Percentiles rank a stretch among this genome's conserved stretches.
phyloP scores from a whole-genome alignment of 164 flowering plant genomes.

The Echeveria elegans region DNA sequence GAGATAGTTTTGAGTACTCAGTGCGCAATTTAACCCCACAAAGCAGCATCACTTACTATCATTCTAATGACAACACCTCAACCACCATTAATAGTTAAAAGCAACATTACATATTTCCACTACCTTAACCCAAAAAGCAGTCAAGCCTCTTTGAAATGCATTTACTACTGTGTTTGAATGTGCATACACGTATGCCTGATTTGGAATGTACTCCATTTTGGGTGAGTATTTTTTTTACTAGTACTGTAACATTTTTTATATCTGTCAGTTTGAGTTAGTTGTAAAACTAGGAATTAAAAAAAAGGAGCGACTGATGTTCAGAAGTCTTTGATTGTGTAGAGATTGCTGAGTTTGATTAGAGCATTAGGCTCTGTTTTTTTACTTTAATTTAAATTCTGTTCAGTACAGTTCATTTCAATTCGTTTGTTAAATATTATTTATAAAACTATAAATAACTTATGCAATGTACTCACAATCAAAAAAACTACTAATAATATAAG shows the following conservation, averaged over 20 bases:
- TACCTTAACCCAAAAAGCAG: background rate
- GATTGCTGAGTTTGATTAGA: background rate
- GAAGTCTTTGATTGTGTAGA: background rate
- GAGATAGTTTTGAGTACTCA: background rate
- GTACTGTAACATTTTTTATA: background rate
- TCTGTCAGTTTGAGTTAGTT: background rate
- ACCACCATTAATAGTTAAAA: background rate
- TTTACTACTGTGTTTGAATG: background rate
- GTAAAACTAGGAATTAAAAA: background rate
- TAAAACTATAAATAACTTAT: too few relatives aligned
- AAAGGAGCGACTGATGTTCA: background rate
- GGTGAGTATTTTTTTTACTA: background rate
- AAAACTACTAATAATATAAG: too few relatives aligned
- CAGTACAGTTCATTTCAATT: too few relatives aligned
- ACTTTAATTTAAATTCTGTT: too few relatives aligned
- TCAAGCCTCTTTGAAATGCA: background rate
- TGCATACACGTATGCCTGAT: background rate
- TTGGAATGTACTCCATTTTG: background rate
- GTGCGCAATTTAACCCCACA: conserved; percentile 8
- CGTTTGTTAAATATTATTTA: too few relatives aligned
- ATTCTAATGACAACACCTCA: conserved; percentile 4
- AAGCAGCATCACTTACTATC: background rate
- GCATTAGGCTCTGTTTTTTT: too few relatives aligned
- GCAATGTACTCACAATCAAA: too few relatives aligned
- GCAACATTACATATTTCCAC: too few relatives aligned